These are phyloP conservation scores for Hygrocybe punicea DNA, from an alignment of 768 basidiomycete species.

Conservation along the genomic window DNA sequence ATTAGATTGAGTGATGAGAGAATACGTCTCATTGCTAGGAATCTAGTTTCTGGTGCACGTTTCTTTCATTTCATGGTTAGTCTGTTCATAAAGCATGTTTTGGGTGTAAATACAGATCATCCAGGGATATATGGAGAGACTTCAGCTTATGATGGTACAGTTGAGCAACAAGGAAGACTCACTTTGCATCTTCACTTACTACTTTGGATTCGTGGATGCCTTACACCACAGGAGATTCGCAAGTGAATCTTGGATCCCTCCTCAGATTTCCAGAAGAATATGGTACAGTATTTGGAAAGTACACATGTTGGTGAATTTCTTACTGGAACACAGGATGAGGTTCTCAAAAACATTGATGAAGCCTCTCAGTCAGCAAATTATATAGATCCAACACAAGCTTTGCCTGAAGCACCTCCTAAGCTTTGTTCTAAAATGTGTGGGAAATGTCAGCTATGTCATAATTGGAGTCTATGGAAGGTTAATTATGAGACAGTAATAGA, in stretches of 20 bases:
- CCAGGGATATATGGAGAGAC: constrained; percentile 30
- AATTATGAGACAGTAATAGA: constrained; percentile 15
- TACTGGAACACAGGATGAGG: constrained; percentile 17
- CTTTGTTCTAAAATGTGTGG: constrained; percentile 24
- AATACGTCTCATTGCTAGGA: constrained; percentile 19
- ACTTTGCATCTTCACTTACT: constrained; percentile 41
- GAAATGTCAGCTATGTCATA: constrained; percentile 28
- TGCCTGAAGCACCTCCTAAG: constrained; percentile 24
- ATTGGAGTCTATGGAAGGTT: constrained; percentile 9
- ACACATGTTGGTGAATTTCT: constrained; percentile 32
- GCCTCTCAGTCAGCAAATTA: not conserved
- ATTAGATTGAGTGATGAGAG: constrained; percentile 8
- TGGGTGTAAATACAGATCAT: constrained; percentile 18
- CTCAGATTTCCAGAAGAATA: constrained; percentile 20
- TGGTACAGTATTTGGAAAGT: constrained; percentile 32
- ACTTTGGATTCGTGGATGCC: constrained; percentile 31
- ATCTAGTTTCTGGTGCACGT: constrained; percentile 16
- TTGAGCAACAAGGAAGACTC: constrained; percentile 36
- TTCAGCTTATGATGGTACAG: constrained; percentile 30
- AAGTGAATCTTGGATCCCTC: constrained; percentile 21
- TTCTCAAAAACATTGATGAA: constrained; percentile 6
- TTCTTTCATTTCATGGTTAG: constrained; percentile 27
- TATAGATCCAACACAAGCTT: constrained; percentile 21
- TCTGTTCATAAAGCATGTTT: constrained; percentile 23
- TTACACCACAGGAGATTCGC: constrained; percentile 34